phyloP scores from a whole-genome alignment of 192 early-diverging fungal species.

The Fimicolochytrium jonesii region DNA sequence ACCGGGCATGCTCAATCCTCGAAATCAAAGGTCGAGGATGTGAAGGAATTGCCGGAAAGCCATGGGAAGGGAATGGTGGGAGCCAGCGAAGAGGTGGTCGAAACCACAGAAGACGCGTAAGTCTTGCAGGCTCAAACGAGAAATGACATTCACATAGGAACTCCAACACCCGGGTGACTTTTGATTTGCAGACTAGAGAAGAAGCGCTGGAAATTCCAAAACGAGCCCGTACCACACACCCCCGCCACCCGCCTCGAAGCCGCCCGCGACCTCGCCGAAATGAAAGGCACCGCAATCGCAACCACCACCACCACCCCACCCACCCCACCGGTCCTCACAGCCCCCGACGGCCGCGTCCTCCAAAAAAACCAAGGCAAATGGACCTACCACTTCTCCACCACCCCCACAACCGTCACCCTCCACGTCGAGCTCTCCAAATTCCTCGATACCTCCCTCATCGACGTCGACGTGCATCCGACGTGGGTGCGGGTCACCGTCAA shows the following conservation, averaged over 20 bases:
- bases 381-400: slow-evolving; percentile 29
- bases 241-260: slow-evolving; percentile 47
- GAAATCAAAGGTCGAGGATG: no score
- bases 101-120: no score
- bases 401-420: slow-evolving; percentile 24
- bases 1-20: no score
- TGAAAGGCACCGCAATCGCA: no score
- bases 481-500: slow-evolving; percentile 44
- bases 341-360: slow-evolving; percentile 42
- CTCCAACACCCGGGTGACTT: background rate
- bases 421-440: slow-evolving; percentile 47
- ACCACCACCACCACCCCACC: slow-evolving; percentile 11
- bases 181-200: slow-evolving; percentile 28
- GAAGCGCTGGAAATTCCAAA: slow-evolving; percentile 39
- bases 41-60: no score
- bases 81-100: no score
- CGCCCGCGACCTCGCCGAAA: slow-evolving; percentile 43
- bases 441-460: slow-evolving; percentile 48
- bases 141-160: no score
- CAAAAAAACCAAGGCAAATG: slow-evolving; percentile 59
- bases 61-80: no score
- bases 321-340: slow-evolving; percentile 8
- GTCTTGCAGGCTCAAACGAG: no score
- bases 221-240: slow-evolving; percentile 40
- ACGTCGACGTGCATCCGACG: slow-evolving; percentile 42